A percentile compares a stretch with the other conserved stretches of the same genome.
phyloP scores from a whole-genome alignment of 768 basidiomycete genomes.

The Pleurotus platypus region DNA sequence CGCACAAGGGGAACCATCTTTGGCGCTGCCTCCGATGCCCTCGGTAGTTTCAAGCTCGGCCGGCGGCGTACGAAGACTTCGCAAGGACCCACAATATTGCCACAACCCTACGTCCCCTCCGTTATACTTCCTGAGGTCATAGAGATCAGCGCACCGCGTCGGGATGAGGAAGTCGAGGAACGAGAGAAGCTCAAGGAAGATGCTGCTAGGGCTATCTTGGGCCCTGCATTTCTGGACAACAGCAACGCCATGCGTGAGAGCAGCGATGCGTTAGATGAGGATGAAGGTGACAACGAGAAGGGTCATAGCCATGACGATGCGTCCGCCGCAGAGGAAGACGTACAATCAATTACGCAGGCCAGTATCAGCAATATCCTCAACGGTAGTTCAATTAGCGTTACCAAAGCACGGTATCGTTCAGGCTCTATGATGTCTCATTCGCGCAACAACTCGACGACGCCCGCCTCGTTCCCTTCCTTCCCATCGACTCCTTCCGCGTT shows the following conservation, averaged over 20 bases:
- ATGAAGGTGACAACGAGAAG: constrained; percentile 36
- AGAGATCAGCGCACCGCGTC: constrained; percentile 56
- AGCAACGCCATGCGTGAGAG: constrained; percentile 27
- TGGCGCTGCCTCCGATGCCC: constrained; percentile 49
- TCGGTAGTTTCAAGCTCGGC: constrained; percentile 42
- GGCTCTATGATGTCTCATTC: constrained; percentile 31
- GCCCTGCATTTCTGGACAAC: constrained; percentile 38
- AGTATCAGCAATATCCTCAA: not conserved
- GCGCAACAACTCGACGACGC: constrained; percentile 32
- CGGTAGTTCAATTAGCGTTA: constrained; percentile 14
- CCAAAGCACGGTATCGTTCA: constrained; percentile 29
- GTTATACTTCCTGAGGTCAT: constrained; percentile 66
- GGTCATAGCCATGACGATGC: constrained; percentile 12
- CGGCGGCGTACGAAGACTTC: constrained; percentile 36
- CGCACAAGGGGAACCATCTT: constrained; percentile 42
- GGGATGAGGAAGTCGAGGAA: constrained; percentile 67
- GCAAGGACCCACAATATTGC: constrained; percentile 19
- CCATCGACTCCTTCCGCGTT: constrained; percentile 57
- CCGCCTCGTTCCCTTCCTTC: constrained; percentile 49
- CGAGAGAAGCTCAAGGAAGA: constrained; percentile 71
- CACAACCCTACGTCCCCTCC: constrained; percentile 15
- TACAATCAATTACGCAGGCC: not conserved
- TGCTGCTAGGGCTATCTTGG: constrained; percentile 72
- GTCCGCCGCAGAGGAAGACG: constrained; percentile 4
- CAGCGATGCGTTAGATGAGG: constrained; percentile 20